A percentile compares a stretch with the other conserved stretches of the same genome.
phyloP scores from a whole-genome alignment of 2,329 filamentous ascomycete species.

The Delphinella strobiligena region DNA sequence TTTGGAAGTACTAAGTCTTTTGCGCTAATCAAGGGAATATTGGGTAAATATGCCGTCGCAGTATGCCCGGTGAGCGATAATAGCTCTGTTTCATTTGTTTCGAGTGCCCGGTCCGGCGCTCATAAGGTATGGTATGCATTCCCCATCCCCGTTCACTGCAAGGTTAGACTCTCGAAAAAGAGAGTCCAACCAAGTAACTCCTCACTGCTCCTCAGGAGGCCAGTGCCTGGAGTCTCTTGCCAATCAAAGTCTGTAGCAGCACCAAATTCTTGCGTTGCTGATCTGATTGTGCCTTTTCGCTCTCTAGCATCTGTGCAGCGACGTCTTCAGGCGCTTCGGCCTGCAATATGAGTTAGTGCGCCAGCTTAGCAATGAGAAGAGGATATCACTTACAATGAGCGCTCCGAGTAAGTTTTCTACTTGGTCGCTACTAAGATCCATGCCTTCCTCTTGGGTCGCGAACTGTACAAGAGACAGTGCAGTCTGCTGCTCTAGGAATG shows the following conservation, averaged over 20 bases:
- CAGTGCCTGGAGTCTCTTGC: slow-evolving; percentile 17
- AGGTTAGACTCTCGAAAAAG: no score
- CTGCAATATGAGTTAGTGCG: no score
- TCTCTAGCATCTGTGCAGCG: slow-evolving; percentile 25
- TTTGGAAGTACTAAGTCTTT: no score
- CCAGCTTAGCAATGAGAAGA: slow-evolving; percentile 11
- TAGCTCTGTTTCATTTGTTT: no score
- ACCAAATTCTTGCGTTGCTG: slow-evolving; percentile 22
- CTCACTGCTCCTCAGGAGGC: background rate
- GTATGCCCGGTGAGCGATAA: no score
- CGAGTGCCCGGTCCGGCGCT: no score
- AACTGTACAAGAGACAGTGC: slow-evolving; percentile 53
- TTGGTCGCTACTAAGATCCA: slow-evolving; percentile 35
- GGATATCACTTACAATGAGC: slow-evolving; percentile 45
- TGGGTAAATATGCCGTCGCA: no score
- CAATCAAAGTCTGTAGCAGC: slow-evolving; percentile 24
- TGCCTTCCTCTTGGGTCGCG: slow-evolving; percentile 36
- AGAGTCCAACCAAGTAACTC: no score
- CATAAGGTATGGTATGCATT: no score
- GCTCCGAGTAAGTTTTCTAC: slow-evolving; percentile 43
- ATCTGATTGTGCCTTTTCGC: slow-evolving; percentile 16
- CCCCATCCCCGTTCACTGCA: no score
- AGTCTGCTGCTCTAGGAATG: slow-evolving; percentile 53
- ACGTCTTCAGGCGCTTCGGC: slow-evolving; percentile 31
- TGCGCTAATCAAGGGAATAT: no score